Evolutionary conservation across 2,329 filamentous ascomycete species (phyloP), one percentile per base, ranked within the genome.

Genomic region (Coniochaeta hoffmannii): DNA sequence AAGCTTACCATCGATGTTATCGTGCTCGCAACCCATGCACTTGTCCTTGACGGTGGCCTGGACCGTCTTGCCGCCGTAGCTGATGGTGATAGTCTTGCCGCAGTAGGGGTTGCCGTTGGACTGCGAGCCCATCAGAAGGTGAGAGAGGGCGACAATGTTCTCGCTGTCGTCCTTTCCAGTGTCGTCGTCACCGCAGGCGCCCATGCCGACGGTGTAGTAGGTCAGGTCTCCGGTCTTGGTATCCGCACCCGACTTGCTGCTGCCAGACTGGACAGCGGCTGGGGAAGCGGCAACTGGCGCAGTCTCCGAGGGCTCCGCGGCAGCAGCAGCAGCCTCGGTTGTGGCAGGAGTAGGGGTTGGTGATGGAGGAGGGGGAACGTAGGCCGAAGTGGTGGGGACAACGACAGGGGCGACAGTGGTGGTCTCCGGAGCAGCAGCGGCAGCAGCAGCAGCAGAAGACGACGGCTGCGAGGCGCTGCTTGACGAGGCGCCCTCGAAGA

Each of bases 21-120:
- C 60, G 32, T 63, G 53, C 51, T 53, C 64, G 69, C 89, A 94
- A 63, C 86, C 85, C 71, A 81, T 80, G 77, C 89, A 94, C 74
- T 89, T 90, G 75, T 94, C 89, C 53, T 79, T 79, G 58, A 92
- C 81, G 3, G 63, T 78, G 58, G 83, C 88, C 2, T 69, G 74
- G 62, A 75, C 68, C 2, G 76, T 77, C 68, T 80, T 80, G 68
- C 87, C 87, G 52, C 78, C 75, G 66, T 75, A 75, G 38, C 64
- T 73, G 73, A 91, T 82, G 61, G 78, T 84, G 65, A 92, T 80
- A 51, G 73, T 82, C 73, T 83, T 80, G 68, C 83, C 85, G 71
- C 90, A 94, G 68, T 83, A 80, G 50, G 82, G 79, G 76, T 91
- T 89, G 62, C 69, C 74, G 74, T 89, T 90, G 64, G 85, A 85